A percentile compares a stretch with the other conserved stretches of the same genome.
Evolutionary conservation across 2,329 filamentous ascomycete genomes (phyloP).

Genomic region (Pestalotiopsis sp.): DNA sequence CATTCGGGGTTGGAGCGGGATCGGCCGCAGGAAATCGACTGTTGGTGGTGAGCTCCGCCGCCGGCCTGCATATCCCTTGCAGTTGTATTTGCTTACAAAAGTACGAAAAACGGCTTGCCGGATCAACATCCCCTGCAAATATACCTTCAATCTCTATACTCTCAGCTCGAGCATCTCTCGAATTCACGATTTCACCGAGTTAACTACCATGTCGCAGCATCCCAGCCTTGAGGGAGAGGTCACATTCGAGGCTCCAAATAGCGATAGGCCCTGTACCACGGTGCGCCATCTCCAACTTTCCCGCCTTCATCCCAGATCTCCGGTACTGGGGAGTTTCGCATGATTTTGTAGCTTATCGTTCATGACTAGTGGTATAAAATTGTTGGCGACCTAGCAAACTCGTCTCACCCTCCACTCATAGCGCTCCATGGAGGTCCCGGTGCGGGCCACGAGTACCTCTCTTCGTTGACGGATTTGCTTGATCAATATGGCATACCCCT

Average conservation of each 20-base stretch:
- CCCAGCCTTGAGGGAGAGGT: neutral
- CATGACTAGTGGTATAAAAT: slow-evolving; percentile 16
- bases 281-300: neutral
- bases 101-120: too few species aligned
- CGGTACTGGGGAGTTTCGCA: neutral
- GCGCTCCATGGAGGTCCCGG: slow-evolving; percentile 22
- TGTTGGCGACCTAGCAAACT: slow-evolving; percentile 18
- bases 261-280: neutral
- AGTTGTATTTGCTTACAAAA: too few species aligned
- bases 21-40: too few species aligned
- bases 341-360: neutral
- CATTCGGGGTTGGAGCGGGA: too few species aligned
- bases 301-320: neutral
- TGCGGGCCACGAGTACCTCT: slow-evolving; percentile 22
- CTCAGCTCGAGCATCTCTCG: too few species aligned
- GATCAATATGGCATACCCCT: slow-evolving; percentile 16
- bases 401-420: slow-evolving; percentile 14
- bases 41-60: too few species aligned
- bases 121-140: too few species aligned
- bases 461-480: slow-evolving; percentile 14
- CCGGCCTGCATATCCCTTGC: too few species aligned
- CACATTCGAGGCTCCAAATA: neutral
- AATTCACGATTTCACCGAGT: too few species aligned
- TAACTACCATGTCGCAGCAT: too few species aligned
- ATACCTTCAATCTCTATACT: too few species aligned